phyloP scores from a whole-genome alignment of 75 land plant species.

The Cryptomeria japonica region DNA sequence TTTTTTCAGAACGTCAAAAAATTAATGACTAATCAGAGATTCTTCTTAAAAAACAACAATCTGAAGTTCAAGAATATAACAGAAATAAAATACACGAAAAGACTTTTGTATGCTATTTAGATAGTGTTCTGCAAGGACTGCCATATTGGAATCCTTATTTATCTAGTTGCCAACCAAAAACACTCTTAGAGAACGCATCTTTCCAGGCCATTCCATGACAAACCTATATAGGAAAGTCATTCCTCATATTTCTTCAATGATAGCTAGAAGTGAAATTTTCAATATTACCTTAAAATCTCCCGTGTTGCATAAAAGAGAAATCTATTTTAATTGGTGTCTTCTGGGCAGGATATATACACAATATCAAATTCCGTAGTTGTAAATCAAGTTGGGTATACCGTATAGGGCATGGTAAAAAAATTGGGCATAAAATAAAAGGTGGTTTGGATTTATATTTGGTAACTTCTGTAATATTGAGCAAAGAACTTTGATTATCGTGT shows the following conservation, averaged over 20 bases:
- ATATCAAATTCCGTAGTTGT: not conserved
- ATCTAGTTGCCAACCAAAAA: not conserved
- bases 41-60: not conserved
- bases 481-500: not conserved
- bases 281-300: not conserved
- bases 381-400: not conserved
- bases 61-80: not conserved
- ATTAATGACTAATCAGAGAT: not conserved
- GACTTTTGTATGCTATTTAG: not conserved
- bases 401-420: not conserved
- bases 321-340: not conserved
- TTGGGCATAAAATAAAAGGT: not conserved
- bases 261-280: not conserved
- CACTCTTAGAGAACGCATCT: not conserved
- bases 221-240: not conserved
- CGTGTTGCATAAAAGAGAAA: not conserved
- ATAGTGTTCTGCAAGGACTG: not conserved
- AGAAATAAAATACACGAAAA: not conserved
- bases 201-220: not conserved
- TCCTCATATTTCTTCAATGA: not conserved
- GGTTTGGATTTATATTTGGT: not conserved
- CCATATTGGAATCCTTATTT: not conserved
- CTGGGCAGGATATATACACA: not conserved
- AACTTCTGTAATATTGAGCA: not conserved
- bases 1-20: not conserved